Evolutionary conservation across 108 stramenopile species (phyloP), one percentile per base, ranked within the genome.

Genomic region (Skeletonema marinoi): DNA sequence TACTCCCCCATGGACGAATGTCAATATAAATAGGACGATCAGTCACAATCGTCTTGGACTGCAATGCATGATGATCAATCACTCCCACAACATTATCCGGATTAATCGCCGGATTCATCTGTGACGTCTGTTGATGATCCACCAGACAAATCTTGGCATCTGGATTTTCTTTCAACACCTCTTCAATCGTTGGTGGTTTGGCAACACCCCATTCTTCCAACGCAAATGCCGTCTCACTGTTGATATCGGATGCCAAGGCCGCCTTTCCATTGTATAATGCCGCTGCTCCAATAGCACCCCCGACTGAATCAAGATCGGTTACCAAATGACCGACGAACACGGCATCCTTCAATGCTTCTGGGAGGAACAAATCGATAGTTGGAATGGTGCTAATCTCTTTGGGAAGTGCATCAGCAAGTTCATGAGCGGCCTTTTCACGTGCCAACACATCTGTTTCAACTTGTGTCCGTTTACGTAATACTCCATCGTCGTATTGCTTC

Each of bases 1-100:
- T 88, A 41, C 76, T 79, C 16, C 93, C 93, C 93, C 90, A 90
- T 13, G 93, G 93, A 25, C 93, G 84, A 65, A 93, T 91, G 66
- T 93, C 93, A 58, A 93, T 87, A 70, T 88, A 91, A 61, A 93
- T 90, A 36, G 93, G 88, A 59, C 77, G 79, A 67, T 88, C 89
- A 11, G 89, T 93, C 25, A 88, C 85, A 61, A 93, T 76, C 42
- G 93, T 91, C 44, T 88, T 88, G 66, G 51, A 65, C 61, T 93
- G 92, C 6, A 93, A 81, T 12, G 93, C 93, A 76, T 93, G 93
- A 67, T 93, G 93, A 71, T 93, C 93, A 78, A 93, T 93, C 42
- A 90, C 77, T 31, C 93, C 93, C 4, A 89, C 88, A 54, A 93
- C 82, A 29, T 77, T 54, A 12, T 91, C 85, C 6, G 73, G 67